Base-by-base conservation (phyloP, 495 filamentous ascomycete species). In the Penicillium parvum region DNA sequence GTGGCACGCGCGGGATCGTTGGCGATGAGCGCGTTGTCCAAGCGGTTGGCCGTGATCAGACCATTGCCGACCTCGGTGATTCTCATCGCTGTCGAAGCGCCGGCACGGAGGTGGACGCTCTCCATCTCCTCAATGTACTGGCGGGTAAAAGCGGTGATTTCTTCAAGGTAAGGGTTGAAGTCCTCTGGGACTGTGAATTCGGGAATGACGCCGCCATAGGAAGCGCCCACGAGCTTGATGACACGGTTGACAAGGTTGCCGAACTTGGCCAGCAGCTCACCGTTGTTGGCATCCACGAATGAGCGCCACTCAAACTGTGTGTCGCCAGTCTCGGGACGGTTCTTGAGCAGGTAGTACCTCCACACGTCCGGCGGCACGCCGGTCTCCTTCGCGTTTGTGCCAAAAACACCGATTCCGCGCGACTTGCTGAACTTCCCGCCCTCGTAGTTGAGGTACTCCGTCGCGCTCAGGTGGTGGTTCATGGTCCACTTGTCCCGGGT, bases 401-500 rank as follows among this genome's bases (percentile, higher is more conserved):
- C 90, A 61, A 96, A 96, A 3, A 96, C 91, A 54, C 90, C 90
- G 10, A 96, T 75, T 23, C 83, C 83, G 43, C 88, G 75, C 32
- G 88, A 94, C 64, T 96, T 96, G 55, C 86, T 91, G 72, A 98
- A 98, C 58, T 98, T 98, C 34, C 88, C 88, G 46, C 80, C 82
- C 66, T 96, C 92, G 58, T 98, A 98, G 65, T 95, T 95, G 37
- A 97, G 74, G 58, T 97, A 98, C 56, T 98, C 92, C 1, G 90
- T 92, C 0, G 90, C 90, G 22, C 84, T 90, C 23, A 98, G 68
- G 49, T 88, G 85, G 63, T 92, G 84, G 36, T 96, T 75, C 78
- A 82, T 88, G 26, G 91, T 97, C 92, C 92, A 98, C 37, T 79
- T 78, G 46, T 94, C 81, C 29, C 74, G 65, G 1, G 91, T 90